Percentiles rank a stretch among this genome's conserved stretches.
phyloP scores from a whole-genome alignment of 225 moss, liverwort and hornwort species.

The Anthoceros angustus region DNA sequence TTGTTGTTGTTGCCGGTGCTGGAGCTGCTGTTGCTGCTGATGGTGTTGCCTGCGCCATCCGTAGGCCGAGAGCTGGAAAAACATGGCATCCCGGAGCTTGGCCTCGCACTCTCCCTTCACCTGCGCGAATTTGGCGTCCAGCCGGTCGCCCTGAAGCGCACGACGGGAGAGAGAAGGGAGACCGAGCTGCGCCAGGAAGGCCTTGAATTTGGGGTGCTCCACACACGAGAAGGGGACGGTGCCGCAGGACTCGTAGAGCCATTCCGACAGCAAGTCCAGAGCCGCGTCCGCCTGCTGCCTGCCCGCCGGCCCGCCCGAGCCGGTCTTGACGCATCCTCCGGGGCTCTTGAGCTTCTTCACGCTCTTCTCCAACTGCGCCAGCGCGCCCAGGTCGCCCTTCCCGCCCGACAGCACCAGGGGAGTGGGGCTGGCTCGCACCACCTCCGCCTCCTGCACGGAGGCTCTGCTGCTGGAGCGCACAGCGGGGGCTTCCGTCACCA shows the following conservation, averaged over 20 bases:
- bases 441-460: neutral
- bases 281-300: conserved; percentile 79
- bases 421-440: conserved; percentile 7
- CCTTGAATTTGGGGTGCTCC: conserved; percentile 89
- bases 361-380: conserved; percentile 60
- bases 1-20: neutral
- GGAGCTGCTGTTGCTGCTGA: conserved; percentile 31
- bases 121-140: conserved; percentile 76
- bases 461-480: neutral
- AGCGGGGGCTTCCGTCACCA: too few relatives aligned
- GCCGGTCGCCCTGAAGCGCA: conserved; percentile 52
- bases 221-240: conserved; percentile 76
- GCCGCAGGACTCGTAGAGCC: conserved; percentile 80
- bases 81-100: conserved; percentile 73
- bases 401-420: conserved; percentile 66
- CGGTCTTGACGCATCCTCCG: conserved; percentile 17
- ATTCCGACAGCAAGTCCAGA: conserved; percentile 60
- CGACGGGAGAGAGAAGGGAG: conserved; percentile 61
- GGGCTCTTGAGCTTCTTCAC: conserved; percentile 88
- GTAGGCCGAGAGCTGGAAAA: conserved; percentile 72
- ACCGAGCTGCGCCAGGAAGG: conserved; percentile 60
- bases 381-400: conserved; percentile 65
- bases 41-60: conserved; percentile 69
- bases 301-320: conserved; percentile 24
- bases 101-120: conserved; percentile 72